Percentiles rank a stretch among this genome's conserved stretches.
These are phyloP conservation scores for Lepidium aucheri DNA, from an alignment of 345 rosid species.

Conservation along the genomic window DNA sequence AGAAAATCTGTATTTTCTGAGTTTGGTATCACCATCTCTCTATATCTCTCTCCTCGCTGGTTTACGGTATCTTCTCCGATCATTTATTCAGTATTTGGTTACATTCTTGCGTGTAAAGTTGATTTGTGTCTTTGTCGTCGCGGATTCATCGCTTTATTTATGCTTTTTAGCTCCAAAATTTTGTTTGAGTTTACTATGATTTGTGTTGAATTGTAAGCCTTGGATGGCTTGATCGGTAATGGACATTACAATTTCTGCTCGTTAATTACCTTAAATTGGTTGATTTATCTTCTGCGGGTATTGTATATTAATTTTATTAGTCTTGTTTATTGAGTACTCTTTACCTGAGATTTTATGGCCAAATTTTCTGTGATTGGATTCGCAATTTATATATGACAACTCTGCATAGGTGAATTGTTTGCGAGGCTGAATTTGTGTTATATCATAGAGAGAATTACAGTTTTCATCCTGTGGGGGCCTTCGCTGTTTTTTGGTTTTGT, in stretches of 20 bases:
- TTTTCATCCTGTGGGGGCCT: too few species aligned
- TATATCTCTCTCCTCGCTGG: slow-evolving; percentile 9
- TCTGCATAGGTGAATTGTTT: background rate
- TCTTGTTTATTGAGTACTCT: background rate
- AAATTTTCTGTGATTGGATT: slow-evolving; percentile 1
- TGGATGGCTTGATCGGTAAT: background rate
- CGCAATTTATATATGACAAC: background rate
- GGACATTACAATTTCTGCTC: background rate
- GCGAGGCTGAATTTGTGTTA: background rate
- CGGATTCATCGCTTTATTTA: background rate
- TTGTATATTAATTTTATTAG: background rate
- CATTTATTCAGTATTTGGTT: background rate
- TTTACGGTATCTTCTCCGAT: background rate
- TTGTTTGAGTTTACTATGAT: background rate
- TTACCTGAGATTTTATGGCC: background rate
- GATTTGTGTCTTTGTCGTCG: background rate
- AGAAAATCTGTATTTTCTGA: slow-evolving; percentile 1
- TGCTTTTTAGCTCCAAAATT: background rate
- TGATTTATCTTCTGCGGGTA: background rate
- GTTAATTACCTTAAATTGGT: background rate
- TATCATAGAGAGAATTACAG: too few species aligned
- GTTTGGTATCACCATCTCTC: background rate
- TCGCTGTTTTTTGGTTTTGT: background rate
- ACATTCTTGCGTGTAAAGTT: background rate
- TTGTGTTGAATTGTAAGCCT: background rate